Evolutionary conservation across 306 rosid species (phyloP), one percentile per base, ranked within the genome.

Genomic region (Carpinus fangiana): DNA sequence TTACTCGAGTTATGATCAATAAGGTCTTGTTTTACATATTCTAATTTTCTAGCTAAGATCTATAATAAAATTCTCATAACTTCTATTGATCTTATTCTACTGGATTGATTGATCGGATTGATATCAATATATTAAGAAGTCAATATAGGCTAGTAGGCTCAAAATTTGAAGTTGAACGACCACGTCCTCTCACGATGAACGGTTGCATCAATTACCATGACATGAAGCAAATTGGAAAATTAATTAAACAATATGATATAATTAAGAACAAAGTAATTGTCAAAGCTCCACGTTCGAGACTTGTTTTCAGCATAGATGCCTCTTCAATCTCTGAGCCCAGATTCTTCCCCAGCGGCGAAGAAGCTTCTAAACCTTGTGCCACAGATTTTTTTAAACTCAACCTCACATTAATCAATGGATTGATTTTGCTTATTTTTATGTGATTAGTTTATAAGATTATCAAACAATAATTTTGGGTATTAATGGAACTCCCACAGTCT

Each of bases 281-380:
- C 82, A 80, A 80, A 23, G 79, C 68, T 76, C 64, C 84, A 76
- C 20, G 26, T 54, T 73, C 82, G 73, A 84, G 75, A 66, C 61
- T 43, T 45, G 52, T 50, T 23, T 74, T 75, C 47, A 67, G 73
- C 74, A 76, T 36, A 68, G 85, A 78, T 82, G 82, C 82, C 74
- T 73, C 87, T 50, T 74, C 62, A 76, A 74, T 77, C 56, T 83
- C 50, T 71, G 68, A 75, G 54, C 52, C 75, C 50, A 81, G 85
- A 78, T 79, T 85, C 81, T 41, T 73, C 74, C 23, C 23, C 21
- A 55, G 57, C 68, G 78, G 56, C 72, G 94, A 92, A 90, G 87
- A 92, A 90, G 87, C 91, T 90, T 90, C 93, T 84, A 90, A 92
- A 87, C 93, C 84, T 72, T 61, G 71, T 66, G 82, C 70, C 73